A percentile compares a stretch with the other conserved stretches of the same genome.
These are phyloP conservation scores for Entomortierella beljakovae DNA, from an alignment of 192 early-diverging fungal species.

Conservation along the genomic window DNA sequence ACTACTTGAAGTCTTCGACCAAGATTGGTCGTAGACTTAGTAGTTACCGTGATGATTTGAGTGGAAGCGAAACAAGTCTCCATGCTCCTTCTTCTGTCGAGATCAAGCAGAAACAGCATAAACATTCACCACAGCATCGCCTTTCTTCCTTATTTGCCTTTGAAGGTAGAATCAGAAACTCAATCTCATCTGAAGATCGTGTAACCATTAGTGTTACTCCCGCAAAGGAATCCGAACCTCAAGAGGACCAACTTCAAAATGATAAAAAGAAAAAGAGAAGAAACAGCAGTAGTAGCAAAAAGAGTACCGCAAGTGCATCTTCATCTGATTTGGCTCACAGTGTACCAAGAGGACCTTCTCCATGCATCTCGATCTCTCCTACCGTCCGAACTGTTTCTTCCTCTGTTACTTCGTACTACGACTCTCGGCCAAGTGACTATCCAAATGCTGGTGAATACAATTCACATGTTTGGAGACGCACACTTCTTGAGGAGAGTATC, in stretches of 20 bases:
- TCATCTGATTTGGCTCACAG: not conserved
- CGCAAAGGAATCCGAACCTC: constrained; percentile 4
- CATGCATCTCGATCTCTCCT: constrained; percentile 6
- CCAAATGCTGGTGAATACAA: constrained; percentile 15
- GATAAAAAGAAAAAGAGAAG: constrained; percentile 22
- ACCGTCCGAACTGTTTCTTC: constrained; percentile 2
- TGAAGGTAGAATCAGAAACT: constrained; percentile 24
- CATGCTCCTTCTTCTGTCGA: not conserved
- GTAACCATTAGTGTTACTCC: not conserved
- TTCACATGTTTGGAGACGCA: constrained; percentile 46
- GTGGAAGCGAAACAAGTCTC: constrained; percentile 40
- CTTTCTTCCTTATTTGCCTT: constrained; percentile 39
- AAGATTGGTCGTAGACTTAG: constrained; percentile 39
- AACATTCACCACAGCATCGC: constrained; percentile 23
- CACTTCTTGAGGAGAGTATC: constrained; percentile 48
- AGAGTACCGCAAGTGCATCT: not conserved
- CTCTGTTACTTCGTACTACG: constrained; percentile 15
- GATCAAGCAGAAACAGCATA: constrained; percentile 8
- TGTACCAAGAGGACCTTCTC: constrained; percentile 21
- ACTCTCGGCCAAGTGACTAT: constrained; percentile 21
- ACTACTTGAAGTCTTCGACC: constrained; percentile 37
- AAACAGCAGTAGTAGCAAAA: constrained; percentile 12
- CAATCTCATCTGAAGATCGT: constrained; percentile 30
- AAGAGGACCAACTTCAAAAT: constrained; percentile 3
- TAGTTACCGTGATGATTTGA: constrained; percentile 33